A percentile compares a stretch with the other conserved stretches of the same genome.
Conservation (phyloP, 1,139 yeast genomes). For the Hyphopichia pseudoburtonii region DNA sequence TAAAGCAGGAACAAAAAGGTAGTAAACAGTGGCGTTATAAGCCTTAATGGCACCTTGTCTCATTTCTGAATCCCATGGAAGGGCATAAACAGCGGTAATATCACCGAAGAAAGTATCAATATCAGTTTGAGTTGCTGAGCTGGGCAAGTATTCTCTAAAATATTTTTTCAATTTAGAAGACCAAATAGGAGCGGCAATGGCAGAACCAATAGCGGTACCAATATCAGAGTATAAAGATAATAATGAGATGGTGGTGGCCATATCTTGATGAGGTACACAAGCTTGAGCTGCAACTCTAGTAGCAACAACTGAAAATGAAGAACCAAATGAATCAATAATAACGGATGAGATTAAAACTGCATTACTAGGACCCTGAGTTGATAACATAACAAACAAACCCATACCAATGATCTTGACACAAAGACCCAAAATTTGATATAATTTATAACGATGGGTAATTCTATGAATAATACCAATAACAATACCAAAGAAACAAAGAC, state of each 20-base stretch:
- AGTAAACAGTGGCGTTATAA: conserved; percentile 14
- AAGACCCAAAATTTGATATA: conserved; percentile 24
- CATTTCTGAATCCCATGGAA: conserved; percentile 5
- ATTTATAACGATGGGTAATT: conserved; percentile 27
- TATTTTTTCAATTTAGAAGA: conserved; percentile 33
- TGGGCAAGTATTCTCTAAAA: conserved; percentile 20
- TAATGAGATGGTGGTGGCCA: conserved; percentile 44
- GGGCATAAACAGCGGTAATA: conserved; percentile 3
- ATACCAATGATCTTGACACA: conserved; percentile 24
- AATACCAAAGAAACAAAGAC: conserved; percentile 29
- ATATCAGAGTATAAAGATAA: conserved; percentile 37
- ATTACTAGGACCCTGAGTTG: conserved; percentile 5
- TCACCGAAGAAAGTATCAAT: conserved; percentile 17
- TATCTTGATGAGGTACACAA: conserved; percentile 42
- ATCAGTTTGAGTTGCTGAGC: conserved; percentile 12
- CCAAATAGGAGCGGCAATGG: conserved; percentile 51
- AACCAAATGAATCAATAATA: conserved; percentile 26
- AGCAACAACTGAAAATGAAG: conserved; percentile 25
- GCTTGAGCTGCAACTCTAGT: conserved; percentile 32
- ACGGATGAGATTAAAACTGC: conserved; percentile 14
- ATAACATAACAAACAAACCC: conserved; percentile 17
- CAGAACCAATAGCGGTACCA: conserved; percentile 44
- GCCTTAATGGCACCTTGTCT: conserved; percentile 9
- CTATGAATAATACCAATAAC: conserved; percentile 25
- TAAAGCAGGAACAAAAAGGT: conserved; percentile 19